These are phyloP conservation scores for Barbarea vulgaris DNA, from an alignment of 345 rosid genomes.

Conservation along the genomic window DNA sequence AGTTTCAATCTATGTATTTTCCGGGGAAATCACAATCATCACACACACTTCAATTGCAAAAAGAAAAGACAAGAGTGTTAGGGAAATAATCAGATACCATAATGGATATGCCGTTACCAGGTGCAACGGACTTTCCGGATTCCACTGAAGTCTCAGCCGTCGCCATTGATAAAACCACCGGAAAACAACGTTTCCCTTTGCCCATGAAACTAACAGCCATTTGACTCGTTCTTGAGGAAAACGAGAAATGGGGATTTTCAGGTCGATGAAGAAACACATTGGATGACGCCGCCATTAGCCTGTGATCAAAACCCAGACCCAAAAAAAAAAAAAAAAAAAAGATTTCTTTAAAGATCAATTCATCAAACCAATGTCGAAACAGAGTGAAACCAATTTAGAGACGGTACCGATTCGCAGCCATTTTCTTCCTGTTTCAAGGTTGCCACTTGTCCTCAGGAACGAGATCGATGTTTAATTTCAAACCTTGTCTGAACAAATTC, in stretches of 20 bases:
- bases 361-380: background rate
- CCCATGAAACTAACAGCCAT: background rate
- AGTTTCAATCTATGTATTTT: background rate
- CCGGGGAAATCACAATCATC: background rate
- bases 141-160: slow-evolving; percentile 19
- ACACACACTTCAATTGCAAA: slow-evolving; percentile 5
- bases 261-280: slow-evolving; percentile 24
- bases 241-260: background rate
- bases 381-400: background rate
- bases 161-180: slow-evolving; percentile 44
- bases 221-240: slow-evolving; percentile 19
- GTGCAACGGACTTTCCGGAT: slow-evolving; percentile 17
- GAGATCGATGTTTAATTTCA: background rate
- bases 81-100: slow-evolving; percentile 42
- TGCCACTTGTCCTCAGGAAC: background rate
- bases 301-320: slow-evolving; percentile 22
- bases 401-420: slow-evolving; percentile 34
- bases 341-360: background rate
- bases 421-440: background rate
- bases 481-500: background rate
- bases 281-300: slow-evolving; percentile 36
- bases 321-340: background rate
- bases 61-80: background rate
- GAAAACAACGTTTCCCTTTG: slow-evolving; percentile 8
- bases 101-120: slow-evolving; percentile 42